A percentile compares a stretch with the other conserved stretches of the same genome.
Evolutionary conservation across 768 basidiomycete species (phyloP).

Genomic region (Dioszegia hungarica): DNA sequence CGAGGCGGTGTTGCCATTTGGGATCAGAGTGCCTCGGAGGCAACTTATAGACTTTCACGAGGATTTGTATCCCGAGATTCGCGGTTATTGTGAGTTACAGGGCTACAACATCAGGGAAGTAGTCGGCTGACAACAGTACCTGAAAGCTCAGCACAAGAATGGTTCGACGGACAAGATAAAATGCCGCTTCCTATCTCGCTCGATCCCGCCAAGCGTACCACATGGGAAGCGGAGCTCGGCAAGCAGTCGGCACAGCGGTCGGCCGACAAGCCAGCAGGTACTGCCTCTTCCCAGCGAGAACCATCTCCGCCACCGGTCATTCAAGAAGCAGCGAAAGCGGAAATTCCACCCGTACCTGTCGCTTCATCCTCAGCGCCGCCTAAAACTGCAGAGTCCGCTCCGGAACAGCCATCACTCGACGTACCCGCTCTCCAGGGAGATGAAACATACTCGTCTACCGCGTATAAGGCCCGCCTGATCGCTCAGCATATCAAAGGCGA

Average conservation of each 20-base stretch:
- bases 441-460: slow-evolving; percentile 28
- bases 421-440: slow-evolving; percentile 16
- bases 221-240: slow-evolving; percentile 21
- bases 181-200: slow-evolving; percentile 20
- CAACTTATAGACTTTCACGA: slow-evolving; percentile 50
- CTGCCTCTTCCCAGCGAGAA: too few relatives aligned
- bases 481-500: slow-evolving; percentile 26
- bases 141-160: slow-evolving; percentile 21
- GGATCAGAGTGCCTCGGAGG: slow-evolving; percentile 45
- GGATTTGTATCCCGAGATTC: slow-evolving; percentile 45
- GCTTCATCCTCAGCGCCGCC: not conserved
- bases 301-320: too few relatives aligned
- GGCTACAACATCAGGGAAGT: not conserved
- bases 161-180: slow-evolving; percentile 24
- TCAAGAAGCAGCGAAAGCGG: too few relatives aligned
- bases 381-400: not conserved
- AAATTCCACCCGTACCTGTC: too few relatives aligned
- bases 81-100: slow-evolving; percentile 21
- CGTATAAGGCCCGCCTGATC: slow-evolving; percentile 33
- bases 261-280: not conserved
- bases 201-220: slow-evolving; percentile 24
- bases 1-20: slow-evolving; percentile 44
- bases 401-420: not conserved
- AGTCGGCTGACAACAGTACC: slow-evolving; percentile 17
- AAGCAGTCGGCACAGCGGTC: not conserved